phyloP scores from a whole-genome alignment of 2,329 filamentous ascomycete species.

The Fusarium nisikadoi region DNA sequence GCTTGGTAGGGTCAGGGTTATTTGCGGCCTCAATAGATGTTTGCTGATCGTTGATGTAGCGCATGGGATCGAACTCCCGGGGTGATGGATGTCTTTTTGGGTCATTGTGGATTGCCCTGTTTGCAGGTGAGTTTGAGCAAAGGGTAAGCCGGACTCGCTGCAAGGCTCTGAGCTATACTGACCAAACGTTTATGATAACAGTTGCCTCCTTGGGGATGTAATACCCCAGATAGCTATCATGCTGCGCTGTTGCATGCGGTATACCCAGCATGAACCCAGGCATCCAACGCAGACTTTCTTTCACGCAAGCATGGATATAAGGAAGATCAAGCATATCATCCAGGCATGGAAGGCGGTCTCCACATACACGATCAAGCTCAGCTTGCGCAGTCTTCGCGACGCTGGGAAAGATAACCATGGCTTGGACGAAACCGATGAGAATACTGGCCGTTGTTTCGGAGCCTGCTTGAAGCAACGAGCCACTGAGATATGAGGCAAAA shows the following conservation, averaged over 20 bases:
- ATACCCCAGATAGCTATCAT: background rate
- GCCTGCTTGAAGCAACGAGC: background rate
- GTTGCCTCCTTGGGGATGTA: background rate
- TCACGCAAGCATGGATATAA: background rate
- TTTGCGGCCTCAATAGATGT: background rate
- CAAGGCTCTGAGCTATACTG: accelerated
- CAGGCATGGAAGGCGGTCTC: accelerated
- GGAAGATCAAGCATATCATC: background rate
- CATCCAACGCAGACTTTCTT: background rate
- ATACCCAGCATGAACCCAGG: background rate
- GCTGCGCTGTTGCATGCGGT: background rate
- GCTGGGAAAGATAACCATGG: background rate
- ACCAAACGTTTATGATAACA: background rate
- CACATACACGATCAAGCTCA: background rate
- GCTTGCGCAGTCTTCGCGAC: background rate
- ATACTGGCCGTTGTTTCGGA: background rate
- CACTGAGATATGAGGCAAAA: background rate
- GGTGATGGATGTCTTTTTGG: background rate
- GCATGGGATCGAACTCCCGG: background rate
- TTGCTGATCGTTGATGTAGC: background rate
- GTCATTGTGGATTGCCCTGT: background rate
- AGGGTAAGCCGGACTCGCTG: accelerated
- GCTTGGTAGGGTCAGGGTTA: background rate
- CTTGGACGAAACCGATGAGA: background rate
- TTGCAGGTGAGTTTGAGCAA: accelerated